These are phyloP conservation scores for Silene coronaria DNA, from an alignment of 179 eudicot species.

Conservation along the genomic window DNA sequence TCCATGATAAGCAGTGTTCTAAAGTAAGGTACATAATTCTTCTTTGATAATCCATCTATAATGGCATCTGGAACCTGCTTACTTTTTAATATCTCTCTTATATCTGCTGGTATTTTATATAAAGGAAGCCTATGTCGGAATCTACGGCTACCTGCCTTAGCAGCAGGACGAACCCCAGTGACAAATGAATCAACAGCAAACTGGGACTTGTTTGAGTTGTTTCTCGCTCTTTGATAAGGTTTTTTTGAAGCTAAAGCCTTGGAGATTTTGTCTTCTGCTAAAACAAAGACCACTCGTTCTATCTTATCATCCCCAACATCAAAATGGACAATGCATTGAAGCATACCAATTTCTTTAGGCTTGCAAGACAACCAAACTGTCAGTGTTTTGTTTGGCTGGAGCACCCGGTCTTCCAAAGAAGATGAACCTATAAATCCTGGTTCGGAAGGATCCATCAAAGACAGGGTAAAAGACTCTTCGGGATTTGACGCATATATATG, in stretches of 20 bases:
- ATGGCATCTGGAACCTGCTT: conserved; percentile 52
- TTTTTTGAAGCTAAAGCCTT: conserved; percentile 52
- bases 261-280: conserved; percentile 76
- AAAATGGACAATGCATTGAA: conserved; percentile 69
- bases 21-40: conserved; percentile 54
- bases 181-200: conserved; percentile 37
- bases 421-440: conserved; percentile 46
- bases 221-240: conserved; percentile 47
- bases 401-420: conserved; percentile 60
- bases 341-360: conserved; percentile 69
- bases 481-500: conserved; percentile 77
- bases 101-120: conserved; percentile 47
- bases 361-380: conserved; percentile 76
- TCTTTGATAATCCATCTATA: conserved; percentile 40
- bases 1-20: conserved; percentile 61
- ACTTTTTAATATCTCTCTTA: conserved; percentile 39
- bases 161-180: conserved; percentile 59
- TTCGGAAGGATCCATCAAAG: conserved; percentile 67
- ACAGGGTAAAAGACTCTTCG: conserved; percentile 57
- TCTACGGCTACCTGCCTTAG: conserved; percentile 27
- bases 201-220: conserved; percentile 42
- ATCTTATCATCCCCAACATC: conserved; percentile 49
- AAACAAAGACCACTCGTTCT: conserved; percentile 65
- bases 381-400: conserved; percentile 47
- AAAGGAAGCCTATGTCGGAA: conserved; percentile 33